Conservation (phyloP, 306 rosid species). For the Medicago ruthenica region DNA sequence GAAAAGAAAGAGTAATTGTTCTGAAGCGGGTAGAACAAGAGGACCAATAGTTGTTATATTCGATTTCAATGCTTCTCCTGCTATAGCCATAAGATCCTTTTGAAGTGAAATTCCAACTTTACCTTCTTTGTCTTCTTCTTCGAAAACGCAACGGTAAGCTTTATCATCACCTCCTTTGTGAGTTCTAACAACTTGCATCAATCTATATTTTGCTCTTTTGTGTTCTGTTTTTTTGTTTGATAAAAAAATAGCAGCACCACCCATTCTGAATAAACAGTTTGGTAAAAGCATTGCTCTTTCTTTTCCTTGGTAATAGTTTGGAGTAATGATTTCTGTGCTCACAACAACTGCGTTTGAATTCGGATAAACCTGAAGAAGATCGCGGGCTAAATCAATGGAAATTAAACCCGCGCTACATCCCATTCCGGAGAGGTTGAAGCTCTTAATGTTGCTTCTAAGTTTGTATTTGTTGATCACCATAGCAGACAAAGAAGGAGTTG, state of each 20-base stretch:
- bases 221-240: constrained; percentile 63
- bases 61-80: constrained; percentile 85
- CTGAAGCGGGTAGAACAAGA: constrained; percentile 85
- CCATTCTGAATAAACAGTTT: constrained; percentile 87
- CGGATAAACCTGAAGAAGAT: constrained; percentile 81
- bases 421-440: constrained; percentile 88
- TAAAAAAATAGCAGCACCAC: constrained; percentile 79
- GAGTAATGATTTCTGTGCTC: constrained; percentile 89
- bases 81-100: constrained; percentile 90
- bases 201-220: constrained; percentile 61
- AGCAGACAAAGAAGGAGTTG: constrained; percentile 82
- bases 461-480: constrained; percentile 86
- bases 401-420: constrained; percentile 86
- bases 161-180: constrained; percentile 82
- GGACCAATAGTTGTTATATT: constrained; percentile 90
- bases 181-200: constrained; percentile 73
- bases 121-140: constrained; percentile 74
- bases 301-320: constrained; percentile 82
- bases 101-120: constrained; percentile 77
- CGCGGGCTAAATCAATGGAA: constrained; percentile 78
- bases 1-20: constrained; percentile 73
- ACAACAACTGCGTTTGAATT: constrained; percentile 80
- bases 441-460: constrained; percentile 74
- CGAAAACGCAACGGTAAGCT: constrained; percentile 72
- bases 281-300: constrained; percentile 92